These are phyloP conservation scores for Pseudocercospora crystallina DNA, from an alignment of 2,329 filamentous ascomycete species.

Conservation along the genomic window DNA sequence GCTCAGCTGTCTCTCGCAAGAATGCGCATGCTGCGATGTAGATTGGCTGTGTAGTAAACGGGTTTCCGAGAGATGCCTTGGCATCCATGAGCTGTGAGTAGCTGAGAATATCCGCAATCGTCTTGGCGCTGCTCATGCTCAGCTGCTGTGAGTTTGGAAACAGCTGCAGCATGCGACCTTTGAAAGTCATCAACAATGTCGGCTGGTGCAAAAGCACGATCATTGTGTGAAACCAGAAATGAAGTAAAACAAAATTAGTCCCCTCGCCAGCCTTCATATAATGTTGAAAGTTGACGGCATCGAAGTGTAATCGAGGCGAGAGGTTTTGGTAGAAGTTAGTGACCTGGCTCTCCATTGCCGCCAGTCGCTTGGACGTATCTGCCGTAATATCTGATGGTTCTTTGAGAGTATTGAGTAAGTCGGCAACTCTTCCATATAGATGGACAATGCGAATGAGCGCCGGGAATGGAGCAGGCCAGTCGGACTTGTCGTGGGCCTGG, in stretches of 20 bases:
- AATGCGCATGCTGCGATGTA: conserved; percentile 91
- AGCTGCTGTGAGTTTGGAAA: conserved; percentile 76
- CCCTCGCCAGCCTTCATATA: conserved; percentile 79
- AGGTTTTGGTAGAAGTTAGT: conserved; percentile 73
- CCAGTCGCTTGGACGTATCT: conserved; percentile 70
- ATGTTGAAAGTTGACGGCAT: conserved; percentile 80
- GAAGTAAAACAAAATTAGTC: conserved; percentile 81
- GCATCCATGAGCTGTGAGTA: conserved; percentile 84
- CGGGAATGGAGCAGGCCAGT: conserved; percentile 77
- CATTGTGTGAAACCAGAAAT: conserved; percentile 86
- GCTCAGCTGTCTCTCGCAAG: conserved; percentile 74
- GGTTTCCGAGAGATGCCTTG: conserved; percentile 82
- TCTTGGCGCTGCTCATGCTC: conserved; percentile 87
- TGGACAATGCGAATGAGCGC: conserved; percentile 81
- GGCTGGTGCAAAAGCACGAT: conserved; percentile 85
- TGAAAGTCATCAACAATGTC: conserved; percentile 75
- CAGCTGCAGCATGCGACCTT: conserved; percentile 67
- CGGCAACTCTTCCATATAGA: conserved; percentile 79
- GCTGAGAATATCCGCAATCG: conserved; percentile 82
- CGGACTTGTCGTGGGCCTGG: conserved; percentile 55
- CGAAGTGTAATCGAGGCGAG: conserved; percentile 75
- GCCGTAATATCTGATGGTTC: conserved; percentile 71
- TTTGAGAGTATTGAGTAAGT: conserved; percentile 78
- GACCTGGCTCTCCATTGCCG: conserved; percentile 76
- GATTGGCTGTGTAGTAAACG: conserved; percentile 83